Percentiles rank a stretch among this genome's conserved stretches.
phyloP scores from a whole-genome alignment of 2,329 filamentous ascomycete genomes.

The Sporothrix mexicana region DNA sequence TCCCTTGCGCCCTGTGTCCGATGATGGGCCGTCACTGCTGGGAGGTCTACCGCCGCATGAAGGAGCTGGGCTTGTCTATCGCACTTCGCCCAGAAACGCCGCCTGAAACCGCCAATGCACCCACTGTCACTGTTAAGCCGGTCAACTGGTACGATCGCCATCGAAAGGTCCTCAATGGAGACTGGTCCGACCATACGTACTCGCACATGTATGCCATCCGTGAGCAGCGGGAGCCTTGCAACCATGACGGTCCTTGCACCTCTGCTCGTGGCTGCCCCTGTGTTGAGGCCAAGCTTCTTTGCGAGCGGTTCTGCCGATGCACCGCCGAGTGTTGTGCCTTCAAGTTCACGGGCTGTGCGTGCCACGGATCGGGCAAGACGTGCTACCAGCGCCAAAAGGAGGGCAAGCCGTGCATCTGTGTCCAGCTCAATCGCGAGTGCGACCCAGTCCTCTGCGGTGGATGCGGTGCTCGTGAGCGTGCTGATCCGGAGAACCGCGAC shows the following conservation, averaged over 20 bases:
- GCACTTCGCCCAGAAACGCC: slow-evolving; percentile 41
- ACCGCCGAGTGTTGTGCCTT: slow-evolving; percentile 63
- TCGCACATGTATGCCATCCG: slow-evolving; percentile 62
- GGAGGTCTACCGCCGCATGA: slow-evolving; percentile 56
- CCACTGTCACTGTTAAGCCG: slow-evolving; percentile 49
- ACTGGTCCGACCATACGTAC: slow-evolving; percentile 62
- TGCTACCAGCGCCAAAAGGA: slow-evolving; percentile 64
- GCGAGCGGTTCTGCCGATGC: slow-evolving; percentile 74
- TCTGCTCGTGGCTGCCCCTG: slow-evolving; percentile 65
- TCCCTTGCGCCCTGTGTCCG: slow-evolving; percentile 58
- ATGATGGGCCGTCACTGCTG: slow-evolving; percentile 59
- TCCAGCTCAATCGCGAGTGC: slow-evolving; percentile 76
- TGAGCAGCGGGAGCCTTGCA: slow-evolving; percentile 68
- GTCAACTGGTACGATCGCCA: slow-evolving; percentile 63
- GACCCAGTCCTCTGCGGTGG: slow-evolving; percentile 75
- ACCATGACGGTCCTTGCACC: slow-evolving; percentile 71
- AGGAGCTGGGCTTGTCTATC: slow-evolving; percentile 48
- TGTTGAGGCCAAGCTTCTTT: slow-evolving; percentile 65
- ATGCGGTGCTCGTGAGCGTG: slow-evolving; percentile 72
- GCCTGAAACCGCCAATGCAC: slow-evolving; percentile 40
- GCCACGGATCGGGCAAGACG: slow-evolving; percentile 62
- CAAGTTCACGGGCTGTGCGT: slow-evolving; percentile 71
- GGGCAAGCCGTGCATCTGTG: slow-evolving; percentile 69
- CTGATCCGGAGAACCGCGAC: slow-evolving; percentile 71
- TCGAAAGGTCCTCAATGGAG: slow-evolving; percentile 59